These are phyloP conservation scores for Secale cereale DNA, from an alignment of 176 grass and related monocot genomes.

Conservation along the genomic window DNA sequence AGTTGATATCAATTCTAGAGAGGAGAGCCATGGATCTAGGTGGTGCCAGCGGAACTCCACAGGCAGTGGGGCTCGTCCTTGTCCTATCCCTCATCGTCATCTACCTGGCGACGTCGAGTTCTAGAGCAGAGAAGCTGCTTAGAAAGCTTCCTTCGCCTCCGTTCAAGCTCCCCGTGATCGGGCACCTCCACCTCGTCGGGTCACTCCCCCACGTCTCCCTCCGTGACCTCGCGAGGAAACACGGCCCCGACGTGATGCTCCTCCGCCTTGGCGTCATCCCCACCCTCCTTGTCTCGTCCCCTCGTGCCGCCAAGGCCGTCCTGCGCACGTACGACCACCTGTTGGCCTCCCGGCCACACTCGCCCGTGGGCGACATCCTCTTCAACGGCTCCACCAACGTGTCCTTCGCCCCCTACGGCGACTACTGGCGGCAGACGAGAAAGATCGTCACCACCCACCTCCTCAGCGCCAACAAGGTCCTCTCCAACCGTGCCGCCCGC, in stretches of 20 bases:
- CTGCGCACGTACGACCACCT: neutral
- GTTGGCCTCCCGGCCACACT: neutral
- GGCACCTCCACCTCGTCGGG: neutral
- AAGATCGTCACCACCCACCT: slow-evolving; percentile 23
- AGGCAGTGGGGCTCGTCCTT: neutral
- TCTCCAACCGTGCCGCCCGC: neutral
- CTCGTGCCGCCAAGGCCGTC: neutral
- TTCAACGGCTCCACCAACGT: slow-evolving; percentile 25
- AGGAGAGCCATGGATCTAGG: neutral
- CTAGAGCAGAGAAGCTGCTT: neutral
- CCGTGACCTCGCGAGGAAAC: neutral
- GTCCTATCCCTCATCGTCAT: neutral
- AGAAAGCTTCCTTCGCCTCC: slow-evolving; percentile 23
- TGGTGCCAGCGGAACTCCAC: neutral
- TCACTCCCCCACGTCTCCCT: neutral
- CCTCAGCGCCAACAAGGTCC: neutral
- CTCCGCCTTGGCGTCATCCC: neutral
- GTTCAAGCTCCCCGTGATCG: neutral
- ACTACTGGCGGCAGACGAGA: slow-evolving; percentile 40
- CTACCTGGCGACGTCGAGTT: neutral
- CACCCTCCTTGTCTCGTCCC: neutral
- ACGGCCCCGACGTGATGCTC: neutral
- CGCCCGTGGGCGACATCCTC: neutral
- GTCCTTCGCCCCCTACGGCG: slow-evolving; percentile 29
- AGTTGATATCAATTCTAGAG: too few relatives aligned